Conservation (phyloP, 345 rosid genomes). For the Populus pruinosa region DNA sequence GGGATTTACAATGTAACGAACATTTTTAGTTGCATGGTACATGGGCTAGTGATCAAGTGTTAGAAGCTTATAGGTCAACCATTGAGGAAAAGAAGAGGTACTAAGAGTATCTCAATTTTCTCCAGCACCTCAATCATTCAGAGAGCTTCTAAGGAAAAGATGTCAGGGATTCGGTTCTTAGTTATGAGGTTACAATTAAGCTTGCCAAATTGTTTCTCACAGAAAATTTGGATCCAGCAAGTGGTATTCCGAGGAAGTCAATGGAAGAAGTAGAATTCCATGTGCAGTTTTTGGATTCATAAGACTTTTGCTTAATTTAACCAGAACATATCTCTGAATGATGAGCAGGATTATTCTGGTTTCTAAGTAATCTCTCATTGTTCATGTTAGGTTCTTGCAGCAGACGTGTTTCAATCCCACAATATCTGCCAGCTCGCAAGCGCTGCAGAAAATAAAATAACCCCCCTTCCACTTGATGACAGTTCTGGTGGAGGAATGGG, state of each 20-base stretch:
- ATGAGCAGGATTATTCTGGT: neutral
- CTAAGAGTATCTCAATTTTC: too few species aligned
- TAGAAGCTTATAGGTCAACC: neutral
- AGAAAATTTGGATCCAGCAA: too few species aligned
- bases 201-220: neutral
- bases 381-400: constrained; percentile 54
- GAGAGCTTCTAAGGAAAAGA: neutral
- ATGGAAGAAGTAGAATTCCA: too few species aligned
- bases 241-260: too few species aligned
- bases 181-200: neutral
- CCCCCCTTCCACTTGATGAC: constrained; percentile 60
- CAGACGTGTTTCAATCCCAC: constrained; percentile 35
- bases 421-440: constrained; percentile 61
- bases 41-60: neutral
- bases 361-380: constrained; percentile 11
- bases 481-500: constrained; percentile 43
- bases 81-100: too few species aligned
- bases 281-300: neutral
- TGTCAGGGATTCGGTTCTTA: neutral
- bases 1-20: neutral
- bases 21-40: neutral
- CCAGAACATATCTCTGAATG: too few species aligned
- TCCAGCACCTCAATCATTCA: too few species aligned
- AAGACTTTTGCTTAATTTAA: too few species aligned
- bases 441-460: constrained; percentile 37